Evolutionary conservation across 225 moss, liverwort and hornwort species (phyloP).

Genomic region (Bryum argenteum): DNA sequence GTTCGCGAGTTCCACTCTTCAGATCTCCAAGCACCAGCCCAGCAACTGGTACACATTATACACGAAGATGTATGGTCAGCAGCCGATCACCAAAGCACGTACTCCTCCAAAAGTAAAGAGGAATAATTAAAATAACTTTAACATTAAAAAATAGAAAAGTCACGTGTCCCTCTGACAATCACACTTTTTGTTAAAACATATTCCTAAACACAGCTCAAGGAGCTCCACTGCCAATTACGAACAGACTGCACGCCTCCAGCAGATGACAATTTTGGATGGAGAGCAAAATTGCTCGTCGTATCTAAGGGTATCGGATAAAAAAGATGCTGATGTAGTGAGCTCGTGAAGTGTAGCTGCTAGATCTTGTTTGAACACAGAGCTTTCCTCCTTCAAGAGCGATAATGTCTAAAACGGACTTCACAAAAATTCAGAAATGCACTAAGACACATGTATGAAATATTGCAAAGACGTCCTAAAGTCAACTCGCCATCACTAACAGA

Average conservation of each 20-base stretch:
- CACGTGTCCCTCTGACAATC: constrained; percentile 14
- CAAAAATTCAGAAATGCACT: background rate
- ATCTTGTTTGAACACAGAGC: background rate
- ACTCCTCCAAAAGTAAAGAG: background rate
- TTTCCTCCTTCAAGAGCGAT: background rate
- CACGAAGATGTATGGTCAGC: constrained; percentile 25
- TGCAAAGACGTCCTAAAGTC: background rate
- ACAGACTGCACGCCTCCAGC: background rate
- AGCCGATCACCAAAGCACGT: background rate
- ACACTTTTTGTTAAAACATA: background rate
- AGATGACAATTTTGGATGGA: background rate
- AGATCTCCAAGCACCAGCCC: constrained; percentile 26
- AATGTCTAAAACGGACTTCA: background rate
- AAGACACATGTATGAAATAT: background rate
- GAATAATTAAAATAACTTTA: background rate
- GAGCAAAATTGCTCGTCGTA: background rate
- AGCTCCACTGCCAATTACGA: background rate
- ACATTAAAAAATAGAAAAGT: background rate
- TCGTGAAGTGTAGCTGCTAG: background rate
- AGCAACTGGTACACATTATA: constrained; percentile 34
- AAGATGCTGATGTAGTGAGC: background rate
- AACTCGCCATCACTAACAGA: background rate
- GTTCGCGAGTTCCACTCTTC: constrained; percentile 13
- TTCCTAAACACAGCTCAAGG: background rate
- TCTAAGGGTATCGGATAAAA: background rate